phyloP scores from a whole-genome alignment of 768 basidiomycete species.

The Lentinula guzmanii region DNA sequence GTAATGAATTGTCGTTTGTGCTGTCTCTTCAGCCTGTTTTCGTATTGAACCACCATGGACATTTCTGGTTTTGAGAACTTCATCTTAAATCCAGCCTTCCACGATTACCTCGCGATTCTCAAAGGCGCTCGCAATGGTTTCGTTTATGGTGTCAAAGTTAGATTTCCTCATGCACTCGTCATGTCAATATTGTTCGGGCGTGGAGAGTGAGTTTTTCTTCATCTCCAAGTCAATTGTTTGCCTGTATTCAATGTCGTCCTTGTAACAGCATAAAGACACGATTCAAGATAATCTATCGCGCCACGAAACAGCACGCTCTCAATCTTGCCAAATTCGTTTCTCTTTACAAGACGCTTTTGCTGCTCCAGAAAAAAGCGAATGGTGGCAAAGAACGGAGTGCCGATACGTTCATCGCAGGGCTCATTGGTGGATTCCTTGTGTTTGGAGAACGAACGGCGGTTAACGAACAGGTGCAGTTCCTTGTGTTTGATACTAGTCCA shows the following conservation, averaged over 20 bases:
- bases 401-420: conserved; percentile 91
- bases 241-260: not conserved
- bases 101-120: conserved; percentile 87
- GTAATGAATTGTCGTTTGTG: not conserved
- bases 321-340: conserved; percentile 94
- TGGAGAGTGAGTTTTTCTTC: conserved; percentile 63
- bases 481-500: not conserved
- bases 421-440: conserved; percentile 86
- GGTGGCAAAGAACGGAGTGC: conserved; percentile 73
- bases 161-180: conserved; percentile 93
- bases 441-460: conserved; percentile 85
- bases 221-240: not conserved
- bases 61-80: conserved; percentile 31
- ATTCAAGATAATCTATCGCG: conserved; percentile 60
- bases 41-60: not conserved
- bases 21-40: not conserved
- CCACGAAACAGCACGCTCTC: conserved; percentile 86
- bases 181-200: conserved; percentile 94
- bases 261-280: conserved; percentile 64
- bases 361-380: conserved; percentile 78
- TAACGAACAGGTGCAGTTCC: conserved; percentile 76
- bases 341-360: conserved; percentile 80
- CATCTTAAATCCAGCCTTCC: conserved; percentile 67
- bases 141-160: conserved; percentile 85
- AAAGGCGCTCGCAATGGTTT: conserved; percentile 93